These are phyloP conservation scores for Hypoxylon sp. DNA, from an alignment of 2,329 filamentous ascomycete genomes.

Conservation along the genomic window DNA sequence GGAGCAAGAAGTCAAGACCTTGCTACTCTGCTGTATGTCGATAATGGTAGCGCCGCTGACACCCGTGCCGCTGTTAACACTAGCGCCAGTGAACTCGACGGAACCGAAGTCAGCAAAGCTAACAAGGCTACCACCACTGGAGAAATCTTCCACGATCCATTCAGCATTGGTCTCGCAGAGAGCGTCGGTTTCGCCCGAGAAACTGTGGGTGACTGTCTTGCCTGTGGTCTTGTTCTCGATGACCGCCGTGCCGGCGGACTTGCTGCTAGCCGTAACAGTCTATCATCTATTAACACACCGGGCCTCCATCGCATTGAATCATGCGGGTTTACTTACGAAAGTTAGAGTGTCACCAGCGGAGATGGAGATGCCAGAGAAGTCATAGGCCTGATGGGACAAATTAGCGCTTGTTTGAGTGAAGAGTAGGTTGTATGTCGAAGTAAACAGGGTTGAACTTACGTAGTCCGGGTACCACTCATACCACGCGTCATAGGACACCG, in stretches of 20 bases:
- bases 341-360: slow-evolving; percentile 41
- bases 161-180: slow-evolving; percentile 67
- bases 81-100: slow-evolving; percentile 54
- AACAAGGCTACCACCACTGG: slow-evolving; percentile 51
- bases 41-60: slow-evolving; percentile 53
- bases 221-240: slow-evolving; percentile 63
- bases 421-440: too few relatives aligned
- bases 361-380: slow-evolving; percentile 58
- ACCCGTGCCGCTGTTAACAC: slow-evolving; percentile 49
- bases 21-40: slow-evolving; percentile 55
- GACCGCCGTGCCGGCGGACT: slow-evolving; percentile 54
- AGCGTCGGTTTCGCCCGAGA: slow-evolving; percentile 53
- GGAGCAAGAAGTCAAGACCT: slow-evolving; percentile 48
- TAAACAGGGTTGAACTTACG: too few relatives aligned
- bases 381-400: slow-evolving; percentile 51
- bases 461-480: slow-evolving; percentile 62
- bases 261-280: slow-evolving; percentile 51
- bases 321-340: slow-evolving; percentile 38
- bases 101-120: slow-evolving; percentile 56
- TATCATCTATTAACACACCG: slow-evolving; percentile 22
- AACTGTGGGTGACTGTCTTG: slow-evolving; percentile 59
- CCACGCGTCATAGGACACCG: slow-evolving; percentile 61
- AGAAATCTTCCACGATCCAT: slow-evolving; percentile 69
- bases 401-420: too few relatives aligned
- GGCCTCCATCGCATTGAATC: too few relatives aligned